Base-by-base conservation (phyloP, 2,329 filamentous ascomycete genomes). In the Dendrostoma leiphaemia region DNA sequence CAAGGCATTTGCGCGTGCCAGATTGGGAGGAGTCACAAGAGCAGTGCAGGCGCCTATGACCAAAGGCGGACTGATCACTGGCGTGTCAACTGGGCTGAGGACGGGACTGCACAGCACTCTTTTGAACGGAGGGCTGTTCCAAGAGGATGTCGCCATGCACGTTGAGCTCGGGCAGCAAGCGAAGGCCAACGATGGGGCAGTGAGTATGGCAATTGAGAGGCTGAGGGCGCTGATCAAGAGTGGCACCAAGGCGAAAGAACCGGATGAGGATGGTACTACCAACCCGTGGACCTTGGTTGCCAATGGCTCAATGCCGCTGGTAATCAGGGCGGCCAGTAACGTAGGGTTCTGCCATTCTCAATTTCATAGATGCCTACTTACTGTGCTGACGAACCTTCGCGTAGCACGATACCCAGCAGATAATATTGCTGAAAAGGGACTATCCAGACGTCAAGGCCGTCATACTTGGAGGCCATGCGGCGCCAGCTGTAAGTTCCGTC, bases 81-180 rank as follows among this genome's bases (percentile, higher is more conserved):
- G 75, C 15, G 70, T 78, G n/a, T 76, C 72, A 54, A 68, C 67
- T 1, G 73, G 71, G 5, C 67, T 77, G 57, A 64, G 66, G 41
- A 74, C 72, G 4, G 65, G 68, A 28, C 67, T 63, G 19, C 67
- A 67, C 37, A 67, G 69, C 15, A 70, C 63, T 10, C 56, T 73
- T n/a, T 60, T 74, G 6, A 61, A 76, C 54, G 73, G 72, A 3
- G 74, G 69, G 0, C 65, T 77, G 26, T 71, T 73, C 56, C 64
- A 69, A 51, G 68, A 69, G 26, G 73, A 77, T 38, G 71, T 75
- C 3, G 74, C 70, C 3, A 56, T 77, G 38, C 74, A 77, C 61
- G 66, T 75, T 53, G 52, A 59, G 15, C 58, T 77, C 34, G 73
- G 71, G 13, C 68, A 71, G 29, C 61, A 57, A 10, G 65, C 66